Evolutionary conservation across 805 yeast species (phyloP), one percentile per base, ranked within the genome.

Genomic region (Barnettozyma siamensis): DNA sequence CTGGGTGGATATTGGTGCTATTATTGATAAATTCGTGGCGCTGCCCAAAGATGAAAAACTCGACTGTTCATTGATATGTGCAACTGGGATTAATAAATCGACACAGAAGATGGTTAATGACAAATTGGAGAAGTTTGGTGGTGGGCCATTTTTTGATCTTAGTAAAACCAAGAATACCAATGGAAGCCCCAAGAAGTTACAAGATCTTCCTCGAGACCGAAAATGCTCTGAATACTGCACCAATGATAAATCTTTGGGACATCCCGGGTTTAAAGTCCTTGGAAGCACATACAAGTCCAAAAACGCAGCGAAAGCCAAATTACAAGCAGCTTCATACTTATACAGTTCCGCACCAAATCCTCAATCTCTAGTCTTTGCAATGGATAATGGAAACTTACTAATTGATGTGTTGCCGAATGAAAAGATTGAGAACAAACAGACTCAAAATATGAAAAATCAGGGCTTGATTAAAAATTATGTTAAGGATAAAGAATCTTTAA

Each of bases 1-100:
- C 47, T 76, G 80, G 78, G 65, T 66, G 0, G 76, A 73, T 47
- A 57, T 73, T 49, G 63, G 40, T 12, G 15, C 71, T 1, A 55
- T 57, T 8, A 57, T 70, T 37, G 66, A 73, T 48, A 62, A 66
- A 35, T 54, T 67, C 18, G 53, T 65, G 3, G 69, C 65, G 37
- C 42, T 60, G 7, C 49, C 50, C 2, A 42, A 46, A 15, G 36
- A 35, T 2, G 43, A 47, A 26, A 54, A 54, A 32, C 51, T 54
- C n/a, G 40, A 45, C 13, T 54, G 58, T 33, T 38, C 42, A 1
- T 45, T 42, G 23, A 40, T 49, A 1, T 52, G 55, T 31, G 40
- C 40, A 15, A n/a, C 35, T 16, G 21, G 10, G 4, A n/a, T 48
- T 4, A 40, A 32, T 10, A 34, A 26, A 10, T 27, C 37, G 5